These are phyloP conservation scores for Linnemannia elongata DNA, from an alignment of 192 early-diverging fungal species.

Conservation along the genomic window DNA sequence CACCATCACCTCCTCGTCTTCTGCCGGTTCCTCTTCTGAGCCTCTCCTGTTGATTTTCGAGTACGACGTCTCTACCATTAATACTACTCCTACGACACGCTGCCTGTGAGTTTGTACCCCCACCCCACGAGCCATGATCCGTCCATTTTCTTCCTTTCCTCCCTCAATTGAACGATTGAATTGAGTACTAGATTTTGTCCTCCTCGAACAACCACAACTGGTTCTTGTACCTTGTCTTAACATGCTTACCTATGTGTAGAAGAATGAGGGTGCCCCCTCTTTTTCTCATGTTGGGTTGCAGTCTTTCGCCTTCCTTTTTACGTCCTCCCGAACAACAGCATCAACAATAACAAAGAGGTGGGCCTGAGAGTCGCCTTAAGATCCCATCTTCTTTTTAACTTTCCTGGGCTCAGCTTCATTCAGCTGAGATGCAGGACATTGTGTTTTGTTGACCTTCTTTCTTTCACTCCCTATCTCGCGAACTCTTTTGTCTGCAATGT, in stretches of 20 bases:
- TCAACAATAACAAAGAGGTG: not conserved
- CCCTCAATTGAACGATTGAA: not conserved
- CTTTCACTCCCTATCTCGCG: not conserved
- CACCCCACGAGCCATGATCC: not conserved
- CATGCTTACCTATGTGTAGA: not conserved
- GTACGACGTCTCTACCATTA: not conserved
- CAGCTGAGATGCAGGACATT: not conserved
- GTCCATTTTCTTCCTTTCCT: not conserved
- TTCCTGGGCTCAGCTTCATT: not conserved
- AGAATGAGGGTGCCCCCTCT: not conserved
- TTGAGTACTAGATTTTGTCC: not conserved
- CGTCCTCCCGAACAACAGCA: not conserved
- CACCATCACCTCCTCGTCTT: not conserved
- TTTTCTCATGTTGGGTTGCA: not conserved
- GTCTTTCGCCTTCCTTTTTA: not conserved
- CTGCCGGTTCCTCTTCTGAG: not conserved
- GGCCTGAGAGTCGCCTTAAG: not conserved
- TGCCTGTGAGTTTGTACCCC: not conserved
- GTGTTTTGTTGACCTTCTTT: not conserved
- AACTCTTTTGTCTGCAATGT: not conserved
- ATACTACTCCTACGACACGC: not conserved
- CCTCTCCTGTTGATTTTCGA: not conserved
- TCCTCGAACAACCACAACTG: not conserved
- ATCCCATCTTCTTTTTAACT: not conserved
- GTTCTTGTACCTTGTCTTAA: not conserved